A percentile compares a stretch with the other conserved stretches of the same genome.
Conservation (phyloP, 1,284 basidiomycete species). For the Hemileia vastatrix region DNA sequence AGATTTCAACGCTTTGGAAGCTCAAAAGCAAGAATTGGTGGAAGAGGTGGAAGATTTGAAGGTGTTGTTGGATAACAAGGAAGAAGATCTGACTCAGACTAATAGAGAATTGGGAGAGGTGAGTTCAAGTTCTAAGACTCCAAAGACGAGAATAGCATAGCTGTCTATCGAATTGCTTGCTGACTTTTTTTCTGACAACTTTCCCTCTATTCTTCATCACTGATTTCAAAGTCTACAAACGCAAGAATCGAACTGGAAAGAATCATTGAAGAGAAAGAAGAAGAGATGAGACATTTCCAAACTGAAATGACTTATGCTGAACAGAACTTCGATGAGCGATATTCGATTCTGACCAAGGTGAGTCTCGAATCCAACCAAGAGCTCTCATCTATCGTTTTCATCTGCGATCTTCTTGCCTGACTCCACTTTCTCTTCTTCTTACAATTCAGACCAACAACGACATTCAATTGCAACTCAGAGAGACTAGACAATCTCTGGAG, state of each 20-base stretch:
- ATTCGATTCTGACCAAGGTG: no score
- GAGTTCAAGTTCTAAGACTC: not conserved
- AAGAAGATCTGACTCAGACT: constrained; percentile 34
- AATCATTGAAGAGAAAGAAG: no score
- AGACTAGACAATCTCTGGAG: not conserved
- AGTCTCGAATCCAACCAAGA: not conserved
- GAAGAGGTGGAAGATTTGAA: constrained; percentile 17
- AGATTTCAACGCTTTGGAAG: not conserved
- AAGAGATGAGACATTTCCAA: no score
- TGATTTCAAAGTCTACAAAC: no score
- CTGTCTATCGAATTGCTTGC: no score
- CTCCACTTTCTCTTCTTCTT: not conserved
- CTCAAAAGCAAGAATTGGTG: constrained; percentile 4
- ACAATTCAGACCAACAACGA: not conserved
- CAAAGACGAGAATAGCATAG: not conserved
- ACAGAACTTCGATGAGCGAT: no score
- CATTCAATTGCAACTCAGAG: not conserved
- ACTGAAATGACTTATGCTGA: no score
- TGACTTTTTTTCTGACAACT: no score
- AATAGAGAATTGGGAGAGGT: constrained; percentile 36
- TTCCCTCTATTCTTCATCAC: no score
- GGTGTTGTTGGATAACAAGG: constrained; percentile 29
- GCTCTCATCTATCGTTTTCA: no score
- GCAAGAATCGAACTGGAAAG: no score
- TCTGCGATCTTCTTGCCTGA: not conserved